A percentile compares a stretch with the other conserved stretches of the same genome.
phyloP scores from a whole-genome alignment of 2,329 filamentous ascomycete genomes.

The Coleophoma cylindrospora region DNA sequence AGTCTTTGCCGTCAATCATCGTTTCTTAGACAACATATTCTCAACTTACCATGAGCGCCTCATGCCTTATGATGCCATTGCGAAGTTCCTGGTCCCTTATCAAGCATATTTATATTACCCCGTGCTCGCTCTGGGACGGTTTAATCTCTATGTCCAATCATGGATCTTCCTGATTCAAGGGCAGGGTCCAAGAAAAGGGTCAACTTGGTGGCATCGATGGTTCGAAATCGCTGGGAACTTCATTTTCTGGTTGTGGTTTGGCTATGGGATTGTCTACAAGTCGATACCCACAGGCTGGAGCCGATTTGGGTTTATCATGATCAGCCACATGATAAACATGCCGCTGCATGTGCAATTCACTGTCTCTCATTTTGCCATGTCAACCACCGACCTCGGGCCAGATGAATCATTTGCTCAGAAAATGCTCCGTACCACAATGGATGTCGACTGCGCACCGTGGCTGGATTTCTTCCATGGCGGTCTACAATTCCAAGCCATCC shows the following conservation, averaged over 20 bases:
- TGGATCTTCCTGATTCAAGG: too few species aligned
- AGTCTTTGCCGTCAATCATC: constrained; percentile 61
- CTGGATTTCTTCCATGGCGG: constrained; percentile 83
- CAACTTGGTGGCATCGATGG: constrained; percentile 64
- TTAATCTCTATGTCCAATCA: constrained; percentile 66
- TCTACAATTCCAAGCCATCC: constrained; percentile 80
- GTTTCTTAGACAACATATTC: constrained; percentile 58
- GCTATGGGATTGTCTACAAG: constrained; percentile 58
- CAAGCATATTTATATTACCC: constrained; percentile 68
- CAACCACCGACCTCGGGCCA: constrained; percentile 73
- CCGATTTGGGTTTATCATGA: constrained; percentile 68
- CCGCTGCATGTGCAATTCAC: constrained; percentile 84
- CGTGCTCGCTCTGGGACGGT: constrained; percentile 61
- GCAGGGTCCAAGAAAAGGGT: constrained; percentile 29
- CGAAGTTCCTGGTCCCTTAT: constrained; percentile 52
- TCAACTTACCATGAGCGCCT: constrained; percentile 60
- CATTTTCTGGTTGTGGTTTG: constrained; percentile 65
- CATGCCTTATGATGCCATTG: constrained; percentile 57
- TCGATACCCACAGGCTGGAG: constrained; percentile 62
- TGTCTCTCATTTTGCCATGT: constrained; percentile 86
- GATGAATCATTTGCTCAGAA: constrained; percentile 80
- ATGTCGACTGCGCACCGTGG: constrained; percentile 82
- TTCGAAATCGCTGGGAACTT: constrained; percentile 58
- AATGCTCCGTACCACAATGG: constrained; percentile 88
- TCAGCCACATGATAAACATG: constrained; percentile 72